phyloP scores from a whole-genome alignment of 2,329 filamentous ascomycete genomes.

The Fusarium tjaetaba region DNA sequence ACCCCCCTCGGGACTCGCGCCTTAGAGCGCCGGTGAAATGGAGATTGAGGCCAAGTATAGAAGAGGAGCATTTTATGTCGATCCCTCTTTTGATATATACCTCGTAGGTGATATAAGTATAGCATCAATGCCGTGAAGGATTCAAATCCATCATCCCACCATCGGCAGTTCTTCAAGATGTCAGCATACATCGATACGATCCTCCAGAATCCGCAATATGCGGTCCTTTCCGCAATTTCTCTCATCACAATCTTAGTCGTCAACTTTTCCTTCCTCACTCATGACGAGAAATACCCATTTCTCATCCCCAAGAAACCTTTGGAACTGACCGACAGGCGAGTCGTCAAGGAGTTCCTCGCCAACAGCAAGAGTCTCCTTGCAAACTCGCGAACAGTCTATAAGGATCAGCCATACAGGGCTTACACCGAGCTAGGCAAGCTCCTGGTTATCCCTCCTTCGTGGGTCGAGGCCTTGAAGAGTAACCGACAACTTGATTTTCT shows the following conservation, averaged over 20 bases:
- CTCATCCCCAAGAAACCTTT: neutral
- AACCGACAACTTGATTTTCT: neutral
- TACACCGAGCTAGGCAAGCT: neutral
- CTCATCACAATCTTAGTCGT: neutral
- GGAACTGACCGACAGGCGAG: neutral
- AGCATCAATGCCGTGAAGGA: neutral
- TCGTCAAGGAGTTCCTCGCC: neutral
- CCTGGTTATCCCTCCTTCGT: neutral
- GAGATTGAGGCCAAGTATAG: rapidly evolving
- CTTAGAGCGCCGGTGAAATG: neutral
- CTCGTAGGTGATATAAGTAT: neutral
- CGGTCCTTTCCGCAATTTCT: neutral
- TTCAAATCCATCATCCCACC: neutral
- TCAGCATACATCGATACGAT: neutral
- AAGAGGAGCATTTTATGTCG: neutral
- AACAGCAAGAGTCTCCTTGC: neutral
- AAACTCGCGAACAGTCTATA: neutral
- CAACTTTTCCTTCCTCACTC: neutral
- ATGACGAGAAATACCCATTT: neutral
- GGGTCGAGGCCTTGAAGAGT: neutral
- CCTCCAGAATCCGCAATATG: neutral
- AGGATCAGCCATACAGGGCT: neutral
- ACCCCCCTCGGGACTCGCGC: neutral
- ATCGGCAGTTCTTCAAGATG: neutral
- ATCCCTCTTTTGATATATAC: neutral